Percentiles rank a stretch among this genome's conserved stretches.
Evolutionary conservation across 441 rosid species (phyloP).

Genomic region (Sinapis alba): DNA sequence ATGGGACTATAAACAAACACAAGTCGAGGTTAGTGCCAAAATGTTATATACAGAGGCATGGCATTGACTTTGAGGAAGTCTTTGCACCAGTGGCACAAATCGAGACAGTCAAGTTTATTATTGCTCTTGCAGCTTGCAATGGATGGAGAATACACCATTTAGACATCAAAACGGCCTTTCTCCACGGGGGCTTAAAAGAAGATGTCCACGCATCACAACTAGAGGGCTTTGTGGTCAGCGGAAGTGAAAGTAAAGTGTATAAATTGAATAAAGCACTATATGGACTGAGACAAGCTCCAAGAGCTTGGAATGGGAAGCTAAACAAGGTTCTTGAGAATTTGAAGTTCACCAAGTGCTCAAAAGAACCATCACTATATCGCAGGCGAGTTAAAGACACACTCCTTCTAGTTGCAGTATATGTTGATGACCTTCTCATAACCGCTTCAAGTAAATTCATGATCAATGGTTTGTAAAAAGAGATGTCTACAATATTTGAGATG

Average conservation of each 20-base stretch:
- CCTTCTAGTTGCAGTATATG: neutral
- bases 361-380: neutral
- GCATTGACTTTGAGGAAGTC: neutral
- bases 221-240: neutral
- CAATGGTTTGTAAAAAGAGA: too few species aligned
- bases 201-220: neutral
- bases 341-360: neutral
- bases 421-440: neutral
- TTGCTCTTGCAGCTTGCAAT: too few species aligned
- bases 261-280: neutral
- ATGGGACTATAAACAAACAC: neutral
- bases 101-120: neutral
- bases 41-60: neutral
- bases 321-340: neutral
- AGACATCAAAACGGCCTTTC: neutral
- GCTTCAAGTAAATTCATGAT: neutral
- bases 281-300: neutral
- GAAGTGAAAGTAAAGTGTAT: neutral
- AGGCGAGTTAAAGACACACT: neutral
- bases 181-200: neutral
- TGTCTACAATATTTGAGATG: too few species aligned
- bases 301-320: neutral
- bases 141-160: too few species aligned
- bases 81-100: neutral
- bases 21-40: neutral